These are phyloP conservation scores for Lichtheimia ornata DNA, from an alignment of 371 early-diverging fungal species.

Conservation along the genomic window DNA sequence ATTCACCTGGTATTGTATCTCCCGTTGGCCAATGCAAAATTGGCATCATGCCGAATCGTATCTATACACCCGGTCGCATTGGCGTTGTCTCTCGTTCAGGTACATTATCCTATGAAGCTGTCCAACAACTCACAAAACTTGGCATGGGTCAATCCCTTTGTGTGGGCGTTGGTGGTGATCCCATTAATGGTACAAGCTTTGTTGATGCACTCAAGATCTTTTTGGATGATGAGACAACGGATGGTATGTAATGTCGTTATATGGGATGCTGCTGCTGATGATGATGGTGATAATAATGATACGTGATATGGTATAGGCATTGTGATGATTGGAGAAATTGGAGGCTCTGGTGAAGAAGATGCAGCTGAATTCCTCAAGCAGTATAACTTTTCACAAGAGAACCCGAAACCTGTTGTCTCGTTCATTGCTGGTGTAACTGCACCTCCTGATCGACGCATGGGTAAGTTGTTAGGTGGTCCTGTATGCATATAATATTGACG, in stretches of 20 bases:
- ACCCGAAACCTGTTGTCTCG: constrained; percentile 94
- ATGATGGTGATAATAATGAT: constrained; percentile 13
- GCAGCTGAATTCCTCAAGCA: constrained; percentile 95
- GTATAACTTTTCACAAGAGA: constrained; percentile 83
- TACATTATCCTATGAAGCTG: constrained; percentile 98
- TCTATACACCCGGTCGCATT: constrained; percentile 93
- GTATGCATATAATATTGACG: no score
- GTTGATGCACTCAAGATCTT: constrained; percentile 95
- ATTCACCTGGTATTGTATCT: constrained; percentile 99
- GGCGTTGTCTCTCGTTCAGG: constrained; percentile 99
- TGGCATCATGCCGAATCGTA: constrained; percentile 99
- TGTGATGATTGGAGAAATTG: constrained; percentile 93
- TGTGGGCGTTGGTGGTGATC: constrained; percentile 99
- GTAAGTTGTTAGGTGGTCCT: constrained; percentile 67
- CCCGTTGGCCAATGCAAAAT: constrained; percentile 95
- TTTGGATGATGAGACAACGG: constrained; percentile 92
- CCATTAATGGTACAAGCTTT: constrained; percentile 99
- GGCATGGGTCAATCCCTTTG: constrained; percentile 96
- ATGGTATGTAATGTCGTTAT: constrained; percentile 59
- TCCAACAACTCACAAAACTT: constrained; percentile 93
- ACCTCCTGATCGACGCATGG: constrained; percentile 98
- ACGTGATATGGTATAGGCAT: constrained; percentile 66
- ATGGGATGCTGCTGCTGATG: not conserved
- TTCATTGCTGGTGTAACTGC: constrained; percentile 99
- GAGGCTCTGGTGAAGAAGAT: constrained; percentile 98